phyloP scores from a whole-genome alignment of 2,329 filamentous ascomycete genomes.

The Claviceps pazoutovae region DNA sequence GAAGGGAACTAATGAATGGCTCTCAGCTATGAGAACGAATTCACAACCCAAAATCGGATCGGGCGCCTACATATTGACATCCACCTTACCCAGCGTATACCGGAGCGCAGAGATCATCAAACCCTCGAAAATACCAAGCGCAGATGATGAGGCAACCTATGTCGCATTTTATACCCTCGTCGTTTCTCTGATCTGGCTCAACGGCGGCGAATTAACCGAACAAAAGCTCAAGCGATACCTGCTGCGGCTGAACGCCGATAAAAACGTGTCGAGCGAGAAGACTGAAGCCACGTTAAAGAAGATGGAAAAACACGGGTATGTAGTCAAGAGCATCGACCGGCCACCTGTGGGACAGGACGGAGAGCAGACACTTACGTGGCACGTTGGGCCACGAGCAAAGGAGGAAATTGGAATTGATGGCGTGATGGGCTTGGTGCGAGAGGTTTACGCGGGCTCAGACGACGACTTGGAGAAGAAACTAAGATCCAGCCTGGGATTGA shows the following conservation, averaged over 20 bases:
- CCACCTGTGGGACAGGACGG: conserved; percentile 39
- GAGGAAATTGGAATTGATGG: conserved; percentile 70
- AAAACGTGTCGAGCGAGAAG: conserved; percentile 58
- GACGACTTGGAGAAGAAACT: conserved; percentile 47
- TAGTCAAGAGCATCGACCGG: conserved; percentile 59
- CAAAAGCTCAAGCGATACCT: conserved; percentile 67
- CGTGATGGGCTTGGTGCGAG: conserved; percentile 54
- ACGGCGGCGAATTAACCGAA: conserved; percentile 60
- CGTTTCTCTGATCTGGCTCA: conserved; percentile 62
- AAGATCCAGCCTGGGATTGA: conserved; percentile 45
- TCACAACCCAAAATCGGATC: conserved; percentile 41
- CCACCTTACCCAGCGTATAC: conserved; percentile 54
- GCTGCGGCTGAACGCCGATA: conserved; percentile 58
- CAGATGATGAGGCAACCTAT: conserved; percentile 63
- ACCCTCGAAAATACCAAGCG: conserved; percentile 52
- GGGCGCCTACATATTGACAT: conserved; percentile 65
- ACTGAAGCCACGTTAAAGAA: conserved; percentile 62
- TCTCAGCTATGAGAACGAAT: conserved; percentile 28
- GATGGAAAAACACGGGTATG: conserved; percentile 71
- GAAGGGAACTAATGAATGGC: not conserved
- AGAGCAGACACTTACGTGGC: conserved; percentile 67
- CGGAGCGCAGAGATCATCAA: conserved; percentile 51
- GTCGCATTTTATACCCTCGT: conserved; percentile 68
- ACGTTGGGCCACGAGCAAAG: conserved; percentile 72
- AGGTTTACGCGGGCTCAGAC: conserved; percentile 40